These are phyloP conservation scores for Micromonas pusilla DNA, from an alignment of 139 green algal genomes.

Conservation along the genomic window DNA sequence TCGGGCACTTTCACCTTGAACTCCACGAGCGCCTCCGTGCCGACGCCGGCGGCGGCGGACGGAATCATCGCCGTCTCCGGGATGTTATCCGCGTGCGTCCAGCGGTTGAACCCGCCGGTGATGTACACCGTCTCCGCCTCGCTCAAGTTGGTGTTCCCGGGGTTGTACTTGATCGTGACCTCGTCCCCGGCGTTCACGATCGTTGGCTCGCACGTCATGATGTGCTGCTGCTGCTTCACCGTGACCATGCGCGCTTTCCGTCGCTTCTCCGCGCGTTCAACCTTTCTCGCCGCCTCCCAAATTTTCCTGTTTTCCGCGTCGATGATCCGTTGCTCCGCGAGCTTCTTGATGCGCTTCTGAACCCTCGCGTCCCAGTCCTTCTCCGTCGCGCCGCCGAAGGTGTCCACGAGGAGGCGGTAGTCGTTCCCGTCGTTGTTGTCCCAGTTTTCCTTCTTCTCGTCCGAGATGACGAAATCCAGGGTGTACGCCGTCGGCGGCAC, in stretches of 20 bases:
- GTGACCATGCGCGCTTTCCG: not conserved
- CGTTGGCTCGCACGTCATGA: slow-evolving; percentile 72
- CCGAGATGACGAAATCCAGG: slow-evolving; percentile 67
- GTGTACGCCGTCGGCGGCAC: slow-evolving; percentile 41
- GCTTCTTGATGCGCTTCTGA: not conserved
- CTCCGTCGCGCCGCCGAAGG: not conserved
- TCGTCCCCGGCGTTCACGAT: slow-evolving; percentile 34
- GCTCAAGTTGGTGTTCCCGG: slow-evolving; percentile 71
- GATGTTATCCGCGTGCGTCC: slow-evolving; percentile 36
- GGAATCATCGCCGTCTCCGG: slow-evolving; percentile 10
- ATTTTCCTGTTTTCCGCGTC: too few relatives aligned
- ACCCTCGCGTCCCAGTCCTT: slow-evolving; percentile 1
- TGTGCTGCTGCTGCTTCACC: slow-evolving; percentile 46
- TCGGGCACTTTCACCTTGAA: slow-evolving; percentile 49
- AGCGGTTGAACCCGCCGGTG: slow-evolving; percentile 74
- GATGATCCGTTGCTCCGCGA: not conserved
- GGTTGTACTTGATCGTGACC: slow-evolving; percentile 88
- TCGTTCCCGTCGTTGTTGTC: slow-evolving; percentile 70
- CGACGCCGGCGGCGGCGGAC: not conserved
- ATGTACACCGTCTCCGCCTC: slow-evolving; percentile 73
- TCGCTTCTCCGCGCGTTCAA: not conserved
- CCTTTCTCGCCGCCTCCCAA: not conserved
- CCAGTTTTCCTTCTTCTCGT: slow-evolving; percentile 48
- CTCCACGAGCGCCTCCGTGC: slow-evolving; percentile 25
- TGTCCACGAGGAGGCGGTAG: slow-evolving; percentile 26